Percentiles rank a stretch among this genome's conserved stretches.
Conservation (phyloP, 164 flowering plant genomes). For the Hamamelis virginiana region DNA sequence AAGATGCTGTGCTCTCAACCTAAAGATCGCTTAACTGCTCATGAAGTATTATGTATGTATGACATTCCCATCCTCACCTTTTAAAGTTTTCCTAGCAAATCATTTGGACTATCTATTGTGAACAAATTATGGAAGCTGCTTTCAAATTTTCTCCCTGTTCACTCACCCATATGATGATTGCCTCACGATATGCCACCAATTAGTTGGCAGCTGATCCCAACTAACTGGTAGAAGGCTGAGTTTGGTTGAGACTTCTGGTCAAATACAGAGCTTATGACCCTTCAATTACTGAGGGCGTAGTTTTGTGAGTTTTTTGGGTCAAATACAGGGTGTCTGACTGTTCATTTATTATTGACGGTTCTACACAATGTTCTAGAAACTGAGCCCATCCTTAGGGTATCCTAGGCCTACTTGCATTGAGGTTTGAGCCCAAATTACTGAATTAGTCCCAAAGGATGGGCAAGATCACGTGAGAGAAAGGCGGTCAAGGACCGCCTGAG, state of each 20-base stretch:
- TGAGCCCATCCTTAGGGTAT: no score
- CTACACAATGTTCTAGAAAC: no score
- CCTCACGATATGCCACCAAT: neutral
- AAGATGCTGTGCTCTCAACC: constrained; percentile 89
- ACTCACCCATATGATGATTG: neutral
- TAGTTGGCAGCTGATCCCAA: neutral
- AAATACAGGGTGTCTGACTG: no score
- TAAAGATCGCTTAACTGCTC: constrained; percentile 86
- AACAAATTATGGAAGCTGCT: neutral
- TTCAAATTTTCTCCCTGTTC: neutral
- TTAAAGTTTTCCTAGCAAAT: neutral
- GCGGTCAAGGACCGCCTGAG: no score
- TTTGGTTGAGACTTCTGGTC: neutral
- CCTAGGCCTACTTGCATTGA: no score
- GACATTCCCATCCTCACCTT: neutral
- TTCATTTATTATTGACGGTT: no score
- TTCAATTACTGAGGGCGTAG: neutral
- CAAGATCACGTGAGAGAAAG: no score
- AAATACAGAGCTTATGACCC: neutral
- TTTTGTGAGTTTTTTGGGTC: no score
- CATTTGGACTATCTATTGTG: no score
- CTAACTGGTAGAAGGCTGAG: neutral
- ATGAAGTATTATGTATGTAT: constrained; percentile 88
- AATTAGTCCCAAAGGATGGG: no score
- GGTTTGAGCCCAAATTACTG: no score